phyloP scores from a whole-genome alignment of 805 yeast genomes.

The Metschnikowia hibisci region DNA sequence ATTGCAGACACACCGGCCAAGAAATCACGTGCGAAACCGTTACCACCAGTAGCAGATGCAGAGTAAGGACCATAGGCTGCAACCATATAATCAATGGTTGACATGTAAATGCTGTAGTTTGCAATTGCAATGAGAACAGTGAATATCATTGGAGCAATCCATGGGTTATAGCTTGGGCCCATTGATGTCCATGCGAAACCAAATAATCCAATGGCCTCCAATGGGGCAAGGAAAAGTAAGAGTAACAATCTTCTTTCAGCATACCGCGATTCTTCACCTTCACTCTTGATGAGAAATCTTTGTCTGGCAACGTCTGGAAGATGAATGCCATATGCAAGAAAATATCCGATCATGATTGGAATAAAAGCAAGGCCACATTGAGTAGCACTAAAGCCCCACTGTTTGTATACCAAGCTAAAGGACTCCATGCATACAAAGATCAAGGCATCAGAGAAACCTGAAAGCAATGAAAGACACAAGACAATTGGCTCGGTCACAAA shows the following conservation, averaged over 20 bases:
- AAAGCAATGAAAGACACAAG: slow-evolving; percentile 33
- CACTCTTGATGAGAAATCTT: slow-evolving; percentile 17
- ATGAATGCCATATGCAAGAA: slow-evolving; percentile 33
- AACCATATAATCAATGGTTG: slow-evolving; percentile 43
- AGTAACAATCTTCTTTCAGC: slow-evolving; percentile 30
- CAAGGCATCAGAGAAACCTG: slow-evolving; percentile 41
- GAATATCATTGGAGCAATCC: slow-evolving; percentile 42
- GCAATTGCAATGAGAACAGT: slow-evolving; percentile 37
- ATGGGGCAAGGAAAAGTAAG: slow-evolving; percentile 35
- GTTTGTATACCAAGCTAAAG: slow-evolving; percentile 28
- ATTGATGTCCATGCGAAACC: slow-evolving; percentile 42
- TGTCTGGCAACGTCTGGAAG: slow-evolving; percentile 33
- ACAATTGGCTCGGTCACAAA: slow-evolving; percentile 38
- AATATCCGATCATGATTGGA: slow-evolving; percentile 33
- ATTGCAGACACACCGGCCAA: slow-evolving; percentile 38
- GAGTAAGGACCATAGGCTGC: slow-evolving; percentile 41
- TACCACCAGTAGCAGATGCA: slow-evolving; percentile 43
- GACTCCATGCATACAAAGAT: slow-evolving; percentile 39
- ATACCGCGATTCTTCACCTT: slow-evolving; percentile 25
- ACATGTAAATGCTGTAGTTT: slow-evolving; percentile 39
- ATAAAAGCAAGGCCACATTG: slow-evolving; percentile 32
- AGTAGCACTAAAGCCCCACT: slow-evolving; percentile 32
- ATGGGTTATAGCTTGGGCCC: slow-evolving; percentile 36
- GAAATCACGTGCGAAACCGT: slow-evolving; percentile 40
- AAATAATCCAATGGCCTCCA: slow-evolving; percentile 36